Base-by-base conservation (phyloP, 2,329 filamentous ascomycete species). In the Calonectria pteridis region DNA sequence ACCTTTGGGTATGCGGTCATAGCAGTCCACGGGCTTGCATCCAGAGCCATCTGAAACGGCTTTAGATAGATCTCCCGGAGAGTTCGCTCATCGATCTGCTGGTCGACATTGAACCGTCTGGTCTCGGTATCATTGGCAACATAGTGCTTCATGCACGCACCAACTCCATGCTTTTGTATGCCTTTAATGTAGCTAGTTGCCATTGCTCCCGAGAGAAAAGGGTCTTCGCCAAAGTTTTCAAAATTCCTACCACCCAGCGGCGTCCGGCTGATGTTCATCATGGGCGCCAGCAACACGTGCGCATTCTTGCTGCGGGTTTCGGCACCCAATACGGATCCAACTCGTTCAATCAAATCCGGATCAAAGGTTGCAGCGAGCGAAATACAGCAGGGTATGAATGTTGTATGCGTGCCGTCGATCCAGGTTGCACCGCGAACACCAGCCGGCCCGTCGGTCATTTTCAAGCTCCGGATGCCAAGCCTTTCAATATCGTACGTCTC, bases 1-100 rank as follows among this genome's bases (percentile, higher is more conserved):
- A 46, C 50, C 50, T 43, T 46, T 23, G 49, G 43, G 18, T 67
- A 71, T 23, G 46, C 51, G 5, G 69, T 62, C 70, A 73, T 73
- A 16, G 4, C 3, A 16, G 46, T 59, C 91, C 91, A 92, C 13
- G 92, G 91, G 69, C 92, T 91, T 23, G 91, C 90, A 20, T 82
- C 82, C 18, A 85, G 76, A 7, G 84, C 83, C 40, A 87, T 81
- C 73, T 87, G 82, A 71, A 87, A 87, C 0, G 86, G 84, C 31
- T 66, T 66, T 9, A 69, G 29, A 46, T 69, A 69, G 18, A 69
- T 51, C 6, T 69, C 72, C 18, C 67, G 59, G 9, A 73, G 35
- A 3, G 67, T 69, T 23, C 62, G 31, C 26, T 70, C 40, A 31
- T 69, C 49, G 7, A 73, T 62, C 26, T 51, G 29, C 23, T 51